Base-by-base conservation (phyloP, 208 protist species). In the Borovskyia barvae region DNA sequence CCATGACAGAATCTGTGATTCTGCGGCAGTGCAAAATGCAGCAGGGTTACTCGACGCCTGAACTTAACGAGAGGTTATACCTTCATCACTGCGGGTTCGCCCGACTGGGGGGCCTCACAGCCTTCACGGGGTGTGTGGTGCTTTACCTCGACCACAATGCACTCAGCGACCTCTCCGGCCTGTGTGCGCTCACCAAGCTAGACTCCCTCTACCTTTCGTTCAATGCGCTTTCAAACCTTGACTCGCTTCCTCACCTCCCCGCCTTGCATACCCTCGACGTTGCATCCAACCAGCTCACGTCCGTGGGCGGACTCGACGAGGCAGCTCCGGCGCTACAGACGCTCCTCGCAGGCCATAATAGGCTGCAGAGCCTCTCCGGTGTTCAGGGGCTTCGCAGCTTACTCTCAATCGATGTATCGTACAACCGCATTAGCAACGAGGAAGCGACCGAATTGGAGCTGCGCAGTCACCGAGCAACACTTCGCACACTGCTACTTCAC, bases 41-140 rank as follows among this genome's bases (percentile, higher is more conserved):
- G 46, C 42, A 77, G 15, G 87, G 85, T 15, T 96, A 88, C 66
- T 66, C 48, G 32, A 97, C 92, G 33, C 91, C 93, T 1, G 79
- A 97, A 51, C 73, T 98, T 32, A 98, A 98, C 59, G 86, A 97
- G 46, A 94, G 82, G 48, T 62, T 98, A 0, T 98, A 97, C 55
- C 78, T 98, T 36, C 87, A 98, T 61, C 94, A 93, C 72, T 41
- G 87, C 24, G 78, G 91, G 33, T 92, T 97, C 50, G 36, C 50
- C 2, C 66, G 45, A 5, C 86, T 98, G 15, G 61, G 42, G 35
- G 80, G 62, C 26, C 66, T 98, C 12, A 57, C 85, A 2, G 55
- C 69, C 39, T 98, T 94, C 67, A 75, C 75, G 12, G 80, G 79
- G 32, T 86, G 90, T 50, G 85, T 64, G 11, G 85, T 90, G 17